Evolutionary conservation across 352 stramenopile species (phyloP).

Genomic region (Globisporangium recalcitrans): DNA sequence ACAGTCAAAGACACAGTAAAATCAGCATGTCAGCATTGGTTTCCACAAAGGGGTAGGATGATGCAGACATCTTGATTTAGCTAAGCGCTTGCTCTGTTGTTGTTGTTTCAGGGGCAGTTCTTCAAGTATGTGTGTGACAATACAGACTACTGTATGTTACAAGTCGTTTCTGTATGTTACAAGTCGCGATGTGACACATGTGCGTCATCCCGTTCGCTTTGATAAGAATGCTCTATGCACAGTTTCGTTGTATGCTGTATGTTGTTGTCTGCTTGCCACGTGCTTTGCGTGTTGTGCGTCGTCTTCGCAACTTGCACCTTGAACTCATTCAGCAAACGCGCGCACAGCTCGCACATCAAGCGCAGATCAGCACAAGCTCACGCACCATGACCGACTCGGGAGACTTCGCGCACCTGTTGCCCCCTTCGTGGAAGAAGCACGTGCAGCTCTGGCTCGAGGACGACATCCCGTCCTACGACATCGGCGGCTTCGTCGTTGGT

Average conservation of each 20-base stretch:
- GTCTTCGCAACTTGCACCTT: neutral
- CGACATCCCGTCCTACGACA: slow-evolving; percentile 96
- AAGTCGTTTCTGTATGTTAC: too few relatives aligned
- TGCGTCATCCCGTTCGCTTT: neutral
- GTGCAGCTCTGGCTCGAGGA: slow-evolving; percentile 94
- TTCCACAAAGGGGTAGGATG: too few relatives aligned
- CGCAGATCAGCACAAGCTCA: neutral
- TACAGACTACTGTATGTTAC: too few relatives aligned
- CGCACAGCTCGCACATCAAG: neutral
- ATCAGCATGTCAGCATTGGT: too few relatives aligned
- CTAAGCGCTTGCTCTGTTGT: too few relatives aligned
- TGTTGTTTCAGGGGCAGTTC: too few relatives aligned
- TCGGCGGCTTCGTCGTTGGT: slow-evolving; percentile 97
- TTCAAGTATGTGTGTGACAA: too few relatives aligned
- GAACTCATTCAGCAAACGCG: neutral
- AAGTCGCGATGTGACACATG: neutral
- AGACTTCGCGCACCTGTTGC: slow-evolving; percentile 62
- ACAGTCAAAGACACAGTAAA: too few relatives aligned
- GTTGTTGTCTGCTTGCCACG: too few relatives aligned
- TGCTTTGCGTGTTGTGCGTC: neutral
- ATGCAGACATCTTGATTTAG: too few relatives aligned
- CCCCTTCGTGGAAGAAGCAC: slow-evolving; percentile 80
- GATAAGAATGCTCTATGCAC: neutral
- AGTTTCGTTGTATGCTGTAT: too few relatives aligned
- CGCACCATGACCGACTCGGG: slow-evolving; percentile 18